phyloP scores from a whole-genome alignment of 1,139 yeast genomes.

The Pneumocystis murina region DNA sequence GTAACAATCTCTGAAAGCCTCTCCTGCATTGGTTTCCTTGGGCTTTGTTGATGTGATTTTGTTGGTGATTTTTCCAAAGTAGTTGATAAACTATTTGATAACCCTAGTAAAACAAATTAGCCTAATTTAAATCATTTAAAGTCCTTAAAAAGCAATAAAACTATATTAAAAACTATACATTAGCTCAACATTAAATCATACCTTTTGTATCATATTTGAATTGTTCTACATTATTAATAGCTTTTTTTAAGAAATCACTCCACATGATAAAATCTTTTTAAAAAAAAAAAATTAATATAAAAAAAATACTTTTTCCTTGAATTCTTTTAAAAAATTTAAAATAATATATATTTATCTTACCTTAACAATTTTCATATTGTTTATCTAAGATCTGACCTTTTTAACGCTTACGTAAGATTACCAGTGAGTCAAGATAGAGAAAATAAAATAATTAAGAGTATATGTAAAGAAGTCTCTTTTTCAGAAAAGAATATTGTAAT shows the following conservation, averaged over 20 bases:
- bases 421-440: no score
- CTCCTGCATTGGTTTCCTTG: background rate
- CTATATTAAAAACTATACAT: background rate
- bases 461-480: no score
- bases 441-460: no score
- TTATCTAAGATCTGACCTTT: no score
- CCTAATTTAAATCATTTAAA: background rate
- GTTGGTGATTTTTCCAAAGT: background rate
- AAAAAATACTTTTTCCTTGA: background rate
- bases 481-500: background rate
- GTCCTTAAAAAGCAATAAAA: background rate
- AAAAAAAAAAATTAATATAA: no score
- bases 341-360: no score
- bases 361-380: no score
- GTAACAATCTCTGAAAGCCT: background rate
- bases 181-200: background rate
- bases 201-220: background rate
- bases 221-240: conserved; percentile 6
- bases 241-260: conserved; percentile 3
- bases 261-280: background rate
- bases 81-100: background rate
- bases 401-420: no score
- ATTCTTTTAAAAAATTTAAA: no score
- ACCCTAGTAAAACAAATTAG: background rate
- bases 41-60: background rate